Evolutionary conservation across 177 flowering plant species (phyloP).

Genomic region (Tripterygium wilfordii): DNA sequence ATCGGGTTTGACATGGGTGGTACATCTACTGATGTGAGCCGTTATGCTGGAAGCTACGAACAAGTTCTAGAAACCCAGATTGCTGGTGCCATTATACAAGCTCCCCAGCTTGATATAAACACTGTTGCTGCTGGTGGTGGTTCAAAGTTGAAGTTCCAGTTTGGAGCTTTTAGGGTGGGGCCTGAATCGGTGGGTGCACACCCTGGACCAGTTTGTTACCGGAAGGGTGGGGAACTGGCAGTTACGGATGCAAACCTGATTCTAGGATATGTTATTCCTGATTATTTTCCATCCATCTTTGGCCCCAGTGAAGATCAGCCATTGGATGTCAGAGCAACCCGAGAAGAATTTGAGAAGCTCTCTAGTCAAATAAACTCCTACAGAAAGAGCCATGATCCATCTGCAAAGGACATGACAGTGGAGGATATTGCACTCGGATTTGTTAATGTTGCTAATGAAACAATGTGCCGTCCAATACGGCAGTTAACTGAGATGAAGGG

Average conservation of each 20-base stretch:
- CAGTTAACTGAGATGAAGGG: slow-evolving; percentile 99
- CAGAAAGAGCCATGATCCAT: slow-evolving; percentile 68
- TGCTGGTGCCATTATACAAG: slow-evolving; percentile 93
- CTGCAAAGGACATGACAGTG: slow-evolving; percentile 75
- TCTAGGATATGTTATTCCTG: slow-evolving; percentile 85
- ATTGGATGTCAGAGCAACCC: slow-evolving; percentile 61
- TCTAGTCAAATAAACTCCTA: slow-evolving; percentile 62
- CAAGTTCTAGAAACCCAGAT: slow-evolving; percentile 94
- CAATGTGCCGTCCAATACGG: slow-evolving; percentile 98
- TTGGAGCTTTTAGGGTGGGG: slow-evolving; percentile 93
- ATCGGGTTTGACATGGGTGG: slow-evolving; percentile 99
- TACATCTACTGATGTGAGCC: slow-evolving; percentile 95
- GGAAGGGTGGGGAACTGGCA: slow-evolving; percentile 94
- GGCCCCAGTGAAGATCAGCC: slow-evolving; percentile 89
- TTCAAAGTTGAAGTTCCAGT: slow-evolving; percentile 86
- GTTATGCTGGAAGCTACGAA: slow-evolving; percentile 89
- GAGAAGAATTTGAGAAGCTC: slow-evolving; percentile 74
- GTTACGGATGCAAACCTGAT: slow-evolving; percentile 95
- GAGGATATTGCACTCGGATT: slow-evolving; percentile 96
- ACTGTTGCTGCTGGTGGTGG: slow-evolving; percentile 99
- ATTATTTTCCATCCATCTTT: slow-evolving; percentile 89
- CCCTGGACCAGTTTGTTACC: slow-evolving; percentile 97
- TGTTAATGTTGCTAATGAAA: slow-evolving; percentile 95
- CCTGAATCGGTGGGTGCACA: slow-evolving; percentile 99
- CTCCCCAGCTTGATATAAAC: slow-evolving; percentile 96